Conservation (phyloP, 768 basidiomycete genomes). For the Boletus edulis region DNA sequence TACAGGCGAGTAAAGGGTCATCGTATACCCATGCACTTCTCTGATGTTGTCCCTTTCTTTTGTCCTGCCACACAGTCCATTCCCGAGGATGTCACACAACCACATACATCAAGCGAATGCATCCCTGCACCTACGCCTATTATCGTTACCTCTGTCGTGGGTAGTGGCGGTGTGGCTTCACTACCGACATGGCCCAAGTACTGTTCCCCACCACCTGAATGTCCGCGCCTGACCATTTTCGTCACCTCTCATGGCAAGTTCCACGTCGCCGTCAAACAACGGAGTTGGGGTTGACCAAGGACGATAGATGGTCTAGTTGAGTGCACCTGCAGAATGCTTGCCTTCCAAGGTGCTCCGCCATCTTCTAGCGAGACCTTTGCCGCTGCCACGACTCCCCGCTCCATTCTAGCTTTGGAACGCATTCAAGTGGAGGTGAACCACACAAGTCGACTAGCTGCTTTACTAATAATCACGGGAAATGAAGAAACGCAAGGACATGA, state of each 20-base stretch:
- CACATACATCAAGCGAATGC: conserved; percentile 28
- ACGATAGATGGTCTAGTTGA: conserved; percentile 41
- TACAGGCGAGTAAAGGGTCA: conserved; percentile 32
- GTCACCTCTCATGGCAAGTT: conserved; percentile 29
- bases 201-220: conserved; percentile 44
- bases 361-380: too few relatives aligned
- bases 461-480: too few relatives aligned
- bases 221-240: conserved; percentile 37
- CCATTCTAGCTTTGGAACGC: too few relatives aligned
- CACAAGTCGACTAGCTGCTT: too few relatives aligned
- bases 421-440: too few relatives aligned
- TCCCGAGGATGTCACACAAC: conserved; percentile 65
- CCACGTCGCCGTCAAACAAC: conserved; percentile 33
- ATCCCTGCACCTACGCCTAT: conserved; percentile 6
- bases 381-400: too few relatives aligned
- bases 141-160: background rate
- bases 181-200: conserved; percentile 1
- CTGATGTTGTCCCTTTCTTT: conserved; percentile 1
- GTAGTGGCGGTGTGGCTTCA: background rate
- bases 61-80: conserved; percentile 52
- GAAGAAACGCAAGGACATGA: too few relatives aligned
- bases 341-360: too few relatives aligned
- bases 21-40: background rate
- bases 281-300: conserved; percentile 35
- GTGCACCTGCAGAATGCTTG: conserved; percentile 32